Conservation (phyloP, 345 rosid genomes). For the Litchi chinensis region DNA sequence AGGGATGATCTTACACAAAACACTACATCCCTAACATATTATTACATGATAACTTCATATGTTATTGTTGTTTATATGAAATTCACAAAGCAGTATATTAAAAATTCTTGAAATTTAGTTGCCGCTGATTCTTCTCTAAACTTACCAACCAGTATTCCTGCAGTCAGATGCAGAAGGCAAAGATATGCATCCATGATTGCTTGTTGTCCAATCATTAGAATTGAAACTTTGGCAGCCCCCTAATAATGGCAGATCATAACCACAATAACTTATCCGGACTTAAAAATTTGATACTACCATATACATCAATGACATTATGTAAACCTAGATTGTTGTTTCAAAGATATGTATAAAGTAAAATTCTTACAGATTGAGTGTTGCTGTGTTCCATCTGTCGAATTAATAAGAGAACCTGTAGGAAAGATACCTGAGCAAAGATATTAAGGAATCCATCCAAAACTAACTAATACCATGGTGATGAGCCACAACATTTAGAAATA, state of each 20-base stretch:
- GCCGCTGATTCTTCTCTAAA: not conserved
- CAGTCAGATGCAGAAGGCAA: constrained; percentile 93
- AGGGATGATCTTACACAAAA: not conserved
- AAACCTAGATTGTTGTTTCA: constrained; percentile 4
- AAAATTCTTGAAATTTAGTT: not conserved
- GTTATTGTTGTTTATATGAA: not conserved
- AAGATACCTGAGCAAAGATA: constrained; percentile 66
- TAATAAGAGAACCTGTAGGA: constrained; percentile 91
- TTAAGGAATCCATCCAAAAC: constrained; percentile 56
- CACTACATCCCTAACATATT: not conserved
- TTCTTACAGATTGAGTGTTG: constrained; percentile 93
- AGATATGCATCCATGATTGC: constrained; percentile 99
- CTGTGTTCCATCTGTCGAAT: constrained; percentile 98
- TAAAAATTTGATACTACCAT: not conserved
- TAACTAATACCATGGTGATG: constrained; percentile 7
- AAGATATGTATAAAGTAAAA: constrained; percentile 11
- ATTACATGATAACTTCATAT: not conserved
- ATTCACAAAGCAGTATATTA: not conserved
- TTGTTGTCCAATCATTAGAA: constrained; percentile 93
- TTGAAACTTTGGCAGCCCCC: constrained; percentile 99
- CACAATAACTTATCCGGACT: constrained; percentile 20
- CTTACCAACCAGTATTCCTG: constrained; percentile 95
- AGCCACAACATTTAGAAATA: constrained; percentile 9
- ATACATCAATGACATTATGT: not conserved
- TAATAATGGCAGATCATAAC: constrained; percentile 38